A percentile compares a stretch with the other conserved stretches of the same genome.
Evolutionary conservation across 2,329 filamentous ascomycete species (phyloP).

Genomic region (Albifimbria verrucaria): DNA sequence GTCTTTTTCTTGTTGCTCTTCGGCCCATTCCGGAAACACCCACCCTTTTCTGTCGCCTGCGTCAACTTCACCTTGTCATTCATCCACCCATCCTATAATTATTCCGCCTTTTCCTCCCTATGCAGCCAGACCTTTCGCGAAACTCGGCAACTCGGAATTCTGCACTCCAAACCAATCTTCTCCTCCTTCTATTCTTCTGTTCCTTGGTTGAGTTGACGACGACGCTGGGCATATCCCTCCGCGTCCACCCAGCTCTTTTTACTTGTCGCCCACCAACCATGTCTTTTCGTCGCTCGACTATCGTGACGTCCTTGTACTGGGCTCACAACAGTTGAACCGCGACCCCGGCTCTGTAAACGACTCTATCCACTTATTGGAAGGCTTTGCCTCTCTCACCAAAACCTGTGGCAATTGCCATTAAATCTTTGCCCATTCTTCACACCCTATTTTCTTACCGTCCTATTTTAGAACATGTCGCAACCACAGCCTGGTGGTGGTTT

Average conservation of each 20-base stretch:
- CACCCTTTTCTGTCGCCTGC: neutral
- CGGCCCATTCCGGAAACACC: neutral
- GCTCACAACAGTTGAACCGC: slow-evolving; percentile 3
- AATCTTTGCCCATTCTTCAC: too few species aligned
- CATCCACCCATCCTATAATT: neutral
- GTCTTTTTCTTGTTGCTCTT: too few species aligned
- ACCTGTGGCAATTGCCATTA: too few species aligned
- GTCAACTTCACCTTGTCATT: neutral
- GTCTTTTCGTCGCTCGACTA: slow-evolving; percentile 2
- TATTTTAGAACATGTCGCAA: neutral
- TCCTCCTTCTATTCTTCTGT: too few species aligned
- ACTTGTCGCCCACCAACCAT: slow-evolving; percentile 2
- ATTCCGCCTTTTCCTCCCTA: neutral
- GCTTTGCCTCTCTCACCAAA: too few species aligned
- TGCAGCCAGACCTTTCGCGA: neutral
- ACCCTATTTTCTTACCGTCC: neutral
- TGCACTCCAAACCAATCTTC: neutral
- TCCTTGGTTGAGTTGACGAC: too few species aligned
- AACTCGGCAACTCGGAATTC: neutral
- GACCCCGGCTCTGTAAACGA: neutral
- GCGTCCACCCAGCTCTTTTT: neutral
- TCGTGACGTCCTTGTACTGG: slow-evolving; percentile 6
- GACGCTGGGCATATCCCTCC: too few species aligned
- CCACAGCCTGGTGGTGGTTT: slow-evolving; percentile 8
- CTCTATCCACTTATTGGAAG: too few species aligned